Evolutionary conservation across 257 asterid species (phyloP).

Genomic region (Solanum verrucosum): DNA sequence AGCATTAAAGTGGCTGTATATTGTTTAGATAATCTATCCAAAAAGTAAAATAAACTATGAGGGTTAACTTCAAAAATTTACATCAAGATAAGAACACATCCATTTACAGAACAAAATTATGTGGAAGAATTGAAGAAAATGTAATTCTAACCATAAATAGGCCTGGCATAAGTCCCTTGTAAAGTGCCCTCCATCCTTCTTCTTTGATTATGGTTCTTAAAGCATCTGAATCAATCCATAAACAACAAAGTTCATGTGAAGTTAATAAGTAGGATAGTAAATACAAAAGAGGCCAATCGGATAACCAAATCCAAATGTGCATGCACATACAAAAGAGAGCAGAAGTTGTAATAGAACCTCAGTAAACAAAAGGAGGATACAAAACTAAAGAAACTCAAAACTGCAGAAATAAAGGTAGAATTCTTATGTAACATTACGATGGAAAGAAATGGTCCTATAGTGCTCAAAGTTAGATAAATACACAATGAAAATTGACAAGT

Average conservation of each 20-base stretch:
- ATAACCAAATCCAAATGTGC: not conserved
- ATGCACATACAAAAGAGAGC: not conserved
- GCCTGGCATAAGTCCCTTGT: conserved; percentile 86
- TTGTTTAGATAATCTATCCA: not conserved
- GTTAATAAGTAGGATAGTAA: not conserved
- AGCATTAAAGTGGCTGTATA: not conserved
- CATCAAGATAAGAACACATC: not conserved
- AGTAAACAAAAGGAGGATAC: not conserved
- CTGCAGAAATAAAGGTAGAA: not conserved
- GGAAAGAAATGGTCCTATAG: not conserved
- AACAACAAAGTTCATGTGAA: not conserved
- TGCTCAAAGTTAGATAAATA: not conserved
- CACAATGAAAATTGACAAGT: conserved; percentile 1
- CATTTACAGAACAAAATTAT: not conserved
- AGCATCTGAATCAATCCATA: conserved; percentile 58
- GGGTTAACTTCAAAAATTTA: not conserved
- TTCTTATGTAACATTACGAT: not conserved
- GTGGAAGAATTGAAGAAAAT: conserved; percentile 5
- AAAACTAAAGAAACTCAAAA: not conserved
- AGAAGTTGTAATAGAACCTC: not conserved
- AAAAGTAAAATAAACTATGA: not conserved
- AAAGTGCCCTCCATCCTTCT: conserved; percentile 94
- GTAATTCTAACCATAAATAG: conserved; percentile 58
- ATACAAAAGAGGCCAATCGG: not conserved
- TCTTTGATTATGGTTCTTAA: conserved; percentile 76